Evolutionary conservation across 805 yeast species (phyloP).

Genomic region (Candida adriatica): DNA sequence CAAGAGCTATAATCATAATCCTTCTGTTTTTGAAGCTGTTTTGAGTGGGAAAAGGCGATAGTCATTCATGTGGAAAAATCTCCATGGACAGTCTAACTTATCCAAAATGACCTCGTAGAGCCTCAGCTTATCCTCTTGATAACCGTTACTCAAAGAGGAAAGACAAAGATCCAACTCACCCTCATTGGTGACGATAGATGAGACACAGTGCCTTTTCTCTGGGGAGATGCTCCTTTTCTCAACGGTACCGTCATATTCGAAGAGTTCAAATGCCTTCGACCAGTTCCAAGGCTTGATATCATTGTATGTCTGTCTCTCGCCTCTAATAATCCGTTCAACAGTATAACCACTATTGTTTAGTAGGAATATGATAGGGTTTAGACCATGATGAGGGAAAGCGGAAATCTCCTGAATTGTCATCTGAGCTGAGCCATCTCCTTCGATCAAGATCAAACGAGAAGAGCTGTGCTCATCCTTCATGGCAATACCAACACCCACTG

Average conservation of each 20-base stretch:
- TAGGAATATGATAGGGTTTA: slow-evolving; percentile 64
- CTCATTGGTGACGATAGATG: slow-evolving; percentile 30
- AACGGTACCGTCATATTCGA: slow-evolving; percentile 37
- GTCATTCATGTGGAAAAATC: slow-evolving; percentile 39
- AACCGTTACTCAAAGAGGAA: slow-evolving; percentile 27
- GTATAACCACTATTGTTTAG: slow-evolving; percentile 87
- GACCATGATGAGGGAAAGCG: slow-evolving; percentile 49
- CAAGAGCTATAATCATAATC: too few species aligned
- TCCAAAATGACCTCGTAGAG: slow-evolving; percentile 56
- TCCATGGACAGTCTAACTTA: slow-evolving; percentile 58
- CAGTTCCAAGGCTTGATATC: slow-evolving; percentile 87
- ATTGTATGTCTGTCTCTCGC: slow-evolving; percentile 69
- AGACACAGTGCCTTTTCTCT: slow-evolving; percentile 28
- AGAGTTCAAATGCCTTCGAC: slow-evolving; percentile 57
- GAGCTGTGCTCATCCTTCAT: slow-evolving; percentile 42
- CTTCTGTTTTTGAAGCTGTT: too few species aligned
- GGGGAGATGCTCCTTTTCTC: slow-evolving; percentile 1
- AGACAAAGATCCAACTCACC: slow-evolving; percentile 27
- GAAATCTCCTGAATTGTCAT: slow-evolving; percentile 87
- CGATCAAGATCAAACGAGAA: slow-evolving; percentile 61
- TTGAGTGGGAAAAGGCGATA: slow-evolving; percentile 21
- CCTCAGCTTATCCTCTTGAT: slow-evolving; percentile 30
- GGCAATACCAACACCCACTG: slow-evolving; percentile 78
- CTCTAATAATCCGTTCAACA: slow-evolving; percentile 80
- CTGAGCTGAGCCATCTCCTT: slow-evolving; percentile 94